Base-by-base conservation (phyloP, 2,329 filamentous ascomycete genomes). In the Nemania sp. region DNA sequence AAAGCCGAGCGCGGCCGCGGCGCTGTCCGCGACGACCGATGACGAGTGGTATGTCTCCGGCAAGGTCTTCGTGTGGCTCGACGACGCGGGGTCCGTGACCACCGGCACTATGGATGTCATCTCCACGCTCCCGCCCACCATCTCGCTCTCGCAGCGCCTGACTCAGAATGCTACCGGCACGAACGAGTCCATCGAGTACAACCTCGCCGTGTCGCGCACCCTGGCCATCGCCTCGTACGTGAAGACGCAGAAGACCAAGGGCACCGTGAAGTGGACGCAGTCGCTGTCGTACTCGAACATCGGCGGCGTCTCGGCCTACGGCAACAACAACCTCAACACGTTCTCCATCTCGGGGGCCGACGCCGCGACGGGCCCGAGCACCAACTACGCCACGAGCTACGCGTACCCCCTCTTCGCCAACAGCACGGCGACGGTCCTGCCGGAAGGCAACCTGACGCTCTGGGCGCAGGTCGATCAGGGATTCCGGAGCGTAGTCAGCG, bases 51-150 rank as follows among this genome's bases (percentile, higher is more conserved):
- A 91, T 18, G 86, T 96, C 2, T 91, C 90, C 0, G 93, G 92
- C 45, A 96, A 94, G 78, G 83, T 95, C 11, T 95, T 96, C 76
- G 73, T 94, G n/a, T 96, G 92, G 88, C 83, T 90, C 0, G 89
- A 90, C 0, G 89, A 80, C 2, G 76, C 77, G 6, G 80, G 77
- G 8, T 84, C 82, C 20, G 77, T 88, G 61, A 89, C 88, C 0
- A 89, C 84, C 0, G 87, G 86, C 13, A 77, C 73, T 0, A 53
- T 75, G 11, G 82, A 82, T 1, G 75, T 43, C 1, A 69, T 82
- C 15, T 61, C 72, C 5, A 70, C 66, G 49, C 73, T 64, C 45
- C 79, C 66, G 0, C 87, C 89, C 0, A 75, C 74, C 2, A 84
- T 91, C 64, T 68, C 76, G 0, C 77, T 90, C n/a, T 82, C 82